These are phyloP conservation scores for Platanthera zijinensis DNA, from an alignment of 106 monocot species.

Conservation along the genomic window DNA sequence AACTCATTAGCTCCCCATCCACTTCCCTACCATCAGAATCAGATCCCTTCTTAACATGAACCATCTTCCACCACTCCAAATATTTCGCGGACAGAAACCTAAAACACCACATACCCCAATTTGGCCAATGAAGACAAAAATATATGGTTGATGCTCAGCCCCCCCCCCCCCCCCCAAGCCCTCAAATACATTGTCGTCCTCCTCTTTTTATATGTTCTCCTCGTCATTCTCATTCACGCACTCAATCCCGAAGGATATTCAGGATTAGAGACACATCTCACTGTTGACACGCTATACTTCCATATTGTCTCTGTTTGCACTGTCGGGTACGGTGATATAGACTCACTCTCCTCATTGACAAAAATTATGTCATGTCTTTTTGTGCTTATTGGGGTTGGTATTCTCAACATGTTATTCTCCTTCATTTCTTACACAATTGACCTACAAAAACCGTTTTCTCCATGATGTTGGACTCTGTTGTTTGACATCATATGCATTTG, in stretches of 20 bases:
- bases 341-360: constrained; percentile 25
- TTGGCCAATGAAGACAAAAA: too few species aligned
- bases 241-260: constrained; percentile 18
- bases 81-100: too few species aligned
- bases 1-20: background rate
- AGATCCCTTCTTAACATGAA: fast-evolving
- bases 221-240: constrained; percentile 26
- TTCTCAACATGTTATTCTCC: constrained; percentile 41
- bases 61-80: too few species aligned
- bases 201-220: constrained; percentile 26
- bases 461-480: constrained; percentile 8
- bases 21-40: too few species aligned
- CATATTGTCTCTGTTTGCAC: constrained; percentile 63
- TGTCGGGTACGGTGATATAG: constrained; percentile 68
- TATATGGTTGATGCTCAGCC: background rate
- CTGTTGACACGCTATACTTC: constrained; percentile 58
- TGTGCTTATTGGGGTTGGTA: constrained; percentile 62
- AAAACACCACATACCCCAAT: too few species aligned
- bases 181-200: constrained; percentile 11
- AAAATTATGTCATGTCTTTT: constrained; percentile 43
- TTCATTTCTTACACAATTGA: constrained; percentile 38
- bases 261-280: constrained; percentile 31
- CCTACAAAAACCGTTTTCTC: constrained; percentile 33
- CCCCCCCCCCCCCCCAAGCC: constrained; percentile 7
- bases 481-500: constrained; percentile 22